These are phyloP conservation scores for Wilcoxina mikolae DNA, from an alignment of 495 filamentous ascomycete genomes.

Conservation along the genomic window DNA sequence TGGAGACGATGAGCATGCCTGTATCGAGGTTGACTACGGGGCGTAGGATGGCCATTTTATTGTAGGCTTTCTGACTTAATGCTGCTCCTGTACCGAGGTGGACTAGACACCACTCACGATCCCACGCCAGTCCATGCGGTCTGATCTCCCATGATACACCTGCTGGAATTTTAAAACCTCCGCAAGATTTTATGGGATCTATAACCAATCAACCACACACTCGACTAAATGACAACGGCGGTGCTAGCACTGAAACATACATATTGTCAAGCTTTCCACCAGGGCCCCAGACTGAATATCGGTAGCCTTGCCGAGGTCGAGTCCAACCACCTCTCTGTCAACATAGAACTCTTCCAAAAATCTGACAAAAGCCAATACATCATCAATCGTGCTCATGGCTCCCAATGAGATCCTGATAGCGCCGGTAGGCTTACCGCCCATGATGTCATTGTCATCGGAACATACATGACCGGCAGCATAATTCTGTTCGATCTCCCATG, in stretches of 20 bases:
- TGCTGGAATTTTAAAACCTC: constrained; percentile 53
- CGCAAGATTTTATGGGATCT: constrained; percentile 80
- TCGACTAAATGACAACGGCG: not conserved
- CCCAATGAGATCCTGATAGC: constrained; percentile 74
- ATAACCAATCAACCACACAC: not conserved
- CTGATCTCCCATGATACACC: constrained; percentile 56
- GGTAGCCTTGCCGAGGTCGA: constrained; percentile 4
- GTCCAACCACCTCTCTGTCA: constrained; percentile 32
- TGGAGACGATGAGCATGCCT: constrained; percentile 39
- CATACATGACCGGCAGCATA: constrained; percentile 69
- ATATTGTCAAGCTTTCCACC: constrained; percentile 50
- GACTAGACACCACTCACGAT: constrained; percentile 85
- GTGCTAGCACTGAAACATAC: constrained; percentile 9
- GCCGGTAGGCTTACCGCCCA: constrained; percentile 72
- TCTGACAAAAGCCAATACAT: constrained; percentile 51
- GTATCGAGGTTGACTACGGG: constrained; percentile 51
- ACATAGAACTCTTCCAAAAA: constrained; percentile 72
- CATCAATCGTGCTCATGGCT: constrained; percentile 69
- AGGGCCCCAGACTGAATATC: constrained; percentile 13
- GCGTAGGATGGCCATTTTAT: constrained; percentile 64
- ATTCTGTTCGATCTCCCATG: constrained; percentile 65
- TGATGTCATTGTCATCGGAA: constrained; percentile 63
- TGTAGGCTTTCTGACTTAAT: constrained; percentile 69
- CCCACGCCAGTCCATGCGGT: constrained; percentile 71
- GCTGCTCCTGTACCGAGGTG: constrained; percentile 65